These are phyloP conservation scores for Arabis hirsuta DNA, from an alignment of 345 rosid species.

Conservation along the genomic window DNA sequence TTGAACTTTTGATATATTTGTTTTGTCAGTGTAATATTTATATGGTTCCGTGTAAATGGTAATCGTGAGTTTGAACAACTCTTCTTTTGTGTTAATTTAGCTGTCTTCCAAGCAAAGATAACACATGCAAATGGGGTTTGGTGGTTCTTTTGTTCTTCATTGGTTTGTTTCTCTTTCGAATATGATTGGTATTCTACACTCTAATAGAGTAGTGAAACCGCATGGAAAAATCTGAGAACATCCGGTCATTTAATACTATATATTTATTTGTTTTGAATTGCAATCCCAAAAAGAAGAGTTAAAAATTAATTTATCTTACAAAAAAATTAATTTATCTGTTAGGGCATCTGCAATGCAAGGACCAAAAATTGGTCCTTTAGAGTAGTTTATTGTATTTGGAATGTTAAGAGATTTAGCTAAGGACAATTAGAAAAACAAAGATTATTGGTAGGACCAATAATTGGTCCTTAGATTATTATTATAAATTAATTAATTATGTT, in stretches of 20 bases:
- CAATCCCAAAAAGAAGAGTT: not conserved
- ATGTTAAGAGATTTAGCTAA: no score
- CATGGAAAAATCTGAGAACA: not conserved
- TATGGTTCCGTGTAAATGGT: constrained; percentile 11
- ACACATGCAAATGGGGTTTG: constrained; percentile 28
- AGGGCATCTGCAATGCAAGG: no score
- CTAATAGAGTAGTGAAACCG: not conserved
- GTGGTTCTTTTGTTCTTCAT: not conserved
- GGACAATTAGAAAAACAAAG: no score
- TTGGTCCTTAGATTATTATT: no score
- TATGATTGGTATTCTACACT: constrained; percentile 19
- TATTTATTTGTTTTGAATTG: no score
- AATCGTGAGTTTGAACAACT: constrained; percentile 26
- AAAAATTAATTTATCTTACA: not conserved
- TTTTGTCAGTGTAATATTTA: not conserved
- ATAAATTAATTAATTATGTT: no score
- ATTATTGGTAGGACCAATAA: no score
- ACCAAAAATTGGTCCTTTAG: no score
- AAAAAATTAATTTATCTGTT: no score
- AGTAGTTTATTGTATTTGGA: no score
- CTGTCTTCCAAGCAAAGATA: constrained; percentile 45
- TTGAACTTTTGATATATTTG: constrained; percentile 13
- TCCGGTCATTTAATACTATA: constrained; percentile 2
- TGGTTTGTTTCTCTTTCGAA: not conserved
- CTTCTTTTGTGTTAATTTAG: constrained; percentile 20